Evolutionary conservation across 306 rosid species (phyloP).

Genomic region (Dalbergia cultrata): DNA sequence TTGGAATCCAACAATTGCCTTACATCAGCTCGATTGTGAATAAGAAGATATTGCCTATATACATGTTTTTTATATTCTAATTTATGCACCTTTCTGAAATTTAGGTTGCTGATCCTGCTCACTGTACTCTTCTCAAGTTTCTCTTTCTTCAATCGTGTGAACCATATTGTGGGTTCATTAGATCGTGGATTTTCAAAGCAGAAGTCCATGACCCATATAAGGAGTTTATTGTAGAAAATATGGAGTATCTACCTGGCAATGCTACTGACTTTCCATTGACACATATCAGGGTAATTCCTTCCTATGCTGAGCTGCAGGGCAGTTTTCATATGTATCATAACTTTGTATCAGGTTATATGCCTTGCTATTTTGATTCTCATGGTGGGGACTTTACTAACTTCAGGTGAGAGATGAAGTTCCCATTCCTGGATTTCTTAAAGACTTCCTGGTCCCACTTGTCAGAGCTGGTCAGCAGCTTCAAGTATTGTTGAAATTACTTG

Average conservation of each 20-base stretch:
- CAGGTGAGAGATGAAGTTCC: conserved; percentile 86
- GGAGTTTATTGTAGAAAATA: conserved; percentile 80
- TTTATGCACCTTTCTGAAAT: conserved; percentile 33
- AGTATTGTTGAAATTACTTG: conserved; percentile 88
- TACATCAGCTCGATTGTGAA: neutral
- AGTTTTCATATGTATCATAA: conserved; percentile 39
- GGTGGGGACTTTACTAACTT: conserved; percentile 50
- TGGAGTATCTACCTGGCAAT: conserved; percentile 51
- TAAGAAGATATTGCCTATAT: conserved; percentile 8
- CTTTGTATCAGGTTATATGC: neutral
- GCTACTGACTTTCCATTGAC: conserved; percentile 64
- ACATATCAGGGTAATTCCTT: conserved; percentile 72
- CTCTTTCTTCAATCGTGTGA: conserved; percentile 89
- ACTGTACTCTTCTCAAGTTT: conserved; percentile 78
- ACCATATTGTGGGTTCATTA: conserved; percentile 90
- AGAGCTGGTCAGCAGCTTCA: conserved; percentile 98
- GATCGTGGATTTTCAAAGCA: conserved; percentile 96
- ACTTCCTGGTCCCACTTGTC: conserved; percentile 75
- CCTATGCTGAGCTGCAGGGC: conserved; percentile 23
- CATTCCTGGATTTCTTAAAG: conserved; percentile 81
- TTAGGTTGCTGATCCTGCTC: conserved; percentile 97
- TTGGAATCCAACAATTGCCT: conserved; percentile 18
- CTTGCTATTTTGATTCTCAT: conserved; percentile 49
- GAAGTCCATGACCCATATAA: conserved; percentile 90
- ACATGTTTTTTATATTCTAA: conserved; percentile 20